Evolutionary conservation across 176 grass and related monocot species (phyloP), one percentile per base, ranked within the genome.

Genomic region (Phoenix dactylifera): DNA sequence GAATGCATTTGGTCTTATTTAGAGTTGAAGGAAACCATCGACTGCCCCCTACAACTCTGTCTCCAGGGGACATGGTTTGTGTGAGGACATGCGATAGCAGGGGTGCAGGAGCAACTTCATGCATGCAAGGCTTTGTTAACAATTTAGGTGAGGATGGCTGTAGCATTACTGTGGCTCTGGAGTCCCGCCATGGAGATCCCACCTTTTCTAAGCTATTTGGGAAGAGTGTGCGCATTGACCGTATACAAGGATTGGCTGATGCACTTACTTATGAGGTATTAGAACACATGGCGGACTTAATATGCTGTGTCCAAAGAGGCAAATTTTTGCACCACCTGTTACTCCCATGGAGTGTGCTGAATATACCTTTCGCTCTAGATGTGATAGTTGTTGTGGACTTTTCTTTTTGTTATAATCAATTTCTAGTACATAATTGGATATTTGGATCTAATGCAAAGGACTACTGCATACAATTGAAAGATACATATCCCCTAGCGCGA

Each of bases 181-280:
- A 96, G 69, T 96, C 87, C 50, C 83, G 78, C 18, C 92, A 77
- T 57, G 92, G 87, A 59, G 83, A 96, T 56, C 78, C 92, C 66
- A 96, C 92, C n/a, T 96, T 96, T 71, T 96, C 87, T 49, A 90
- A 80, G 77, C 73, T 96, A 32, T 96, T 90, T 57, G 87, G 92
- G 30, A 96, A 85, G 80, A 96, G 74, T 50, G 83, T 96, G 51
- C 83, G 87, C 59, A 85, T 96, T 57, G 87, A 96, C 54, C 71
- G 83, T n/a, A 90, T 96, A 70, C 87, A 82, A 58, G 92, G 83
- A 74, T 80, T 96, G 76, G 92, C 92, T 60, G 87, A 96, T 82
- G 78, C 87, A 62, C 78, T 90, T 76, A 96, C 83, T 66, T 96
- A 88, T 61, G 78, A 96, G 92, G 87, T 96, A 90, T 65, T 73